phyloP scores from a whole-genome alignment of 1,284 basidiomycete species.

The Ustilago tritici region DNA sequence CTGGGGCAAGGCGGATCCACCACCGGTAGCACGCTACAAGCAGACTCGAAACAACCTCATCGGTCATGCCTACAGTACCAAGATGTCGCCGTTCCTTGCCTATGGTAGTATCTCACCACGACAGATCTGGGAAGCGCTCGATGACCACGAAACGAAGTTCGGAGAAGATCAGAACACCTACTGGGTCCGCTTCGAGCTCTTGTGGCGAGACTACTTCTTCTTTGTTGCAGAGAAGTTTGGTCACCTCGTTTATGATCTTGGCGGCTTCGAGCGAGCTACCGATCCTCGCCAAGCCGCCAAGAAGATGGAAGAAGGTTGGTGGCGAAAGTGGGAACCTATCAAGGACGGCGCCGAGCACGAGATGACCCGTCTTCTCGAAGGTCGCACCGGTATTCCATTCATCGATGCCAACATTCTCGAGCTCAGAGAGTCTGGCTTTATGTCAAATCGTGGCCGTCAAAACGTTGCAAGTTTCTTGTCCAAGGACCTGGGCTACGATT shows the following conservation, averaged over 20 bases:
- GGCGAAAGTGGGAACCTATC: conserved; percentile 60
- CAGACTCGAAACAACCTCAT: conserved; percentile 74
- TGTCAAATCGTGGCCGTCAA: conserved; percentile 72
- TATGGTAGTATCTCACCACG: conserved; percentile 73
- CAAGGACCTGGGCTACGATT: conserved; percentile 72
- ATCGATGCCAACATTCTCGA: conserved; percentile 75
- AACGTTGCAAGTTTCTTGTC: conserved; percentile 75
- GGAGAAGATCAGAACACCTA: conserved; percentile 71
- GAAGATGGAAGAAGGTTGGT: conserved; percentile 68
- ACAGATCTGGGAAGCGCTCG: conserved; percentile 70
- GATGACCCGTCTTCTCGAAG: conserved; percentile 72
- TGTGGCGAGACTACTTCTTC: conserved; percentile 75
- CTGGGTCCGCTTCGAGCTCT: conserved; percentile 73
- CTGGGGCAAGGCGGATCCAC: conserved; percentile 63
- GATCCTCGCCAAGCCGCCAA: conserved; percentile 70
- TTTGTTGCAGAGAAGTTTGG: conserved; percentile 71
- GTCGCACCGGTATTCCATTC: conserved; percentile 74
- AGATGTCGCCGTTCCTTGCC: conserved; percentile 73
- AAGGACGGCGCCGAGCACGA: conserved; percentile 55
- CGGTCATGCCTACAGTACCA: conserved; percentile 74
- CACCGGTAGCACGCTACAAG: conserved; percentile 72
- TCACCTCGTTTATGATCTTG: conserved; percentile 71
- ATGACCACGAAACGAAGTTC: conserved; percentile 69
- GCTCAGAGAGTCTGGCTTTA: conserved; percentile 71
- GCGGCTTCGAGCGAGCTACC: conserved; percentile 72